Evolutionary conservation across 306 rosid genomes (phyloP).

Genomic region (Crotalaria pallida): DNA sequence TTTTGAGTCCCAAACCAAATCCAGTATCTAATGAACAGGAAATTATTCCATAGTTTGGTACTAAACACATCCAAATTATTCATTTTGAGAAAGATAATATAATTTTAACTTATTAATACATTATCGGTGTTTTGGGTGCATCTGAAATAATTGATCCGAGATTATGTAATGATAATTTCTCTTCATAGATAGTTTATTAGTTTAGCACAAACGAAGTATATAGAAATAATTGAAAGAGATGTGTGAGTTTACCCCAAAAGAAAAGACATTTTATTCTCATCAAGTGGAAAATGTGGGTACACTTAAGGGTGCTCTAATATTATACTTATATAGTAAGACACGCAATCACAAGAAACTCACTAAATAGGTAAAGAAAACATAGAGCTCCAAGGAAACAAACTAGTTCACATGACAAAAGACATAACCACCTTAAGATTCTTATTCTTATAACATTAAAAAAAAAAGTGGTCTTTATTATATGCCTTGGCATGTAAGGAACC

Average conservation of each 20-base stretch:
- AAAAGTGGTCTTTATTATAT: background rate
- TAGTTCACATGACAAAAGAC: constrained; percentile 4
- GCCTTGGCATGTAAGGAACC: constrained; percentile 19
- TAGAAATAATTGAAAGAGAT: background rate
- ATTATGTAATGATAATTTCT: too few species aligned
- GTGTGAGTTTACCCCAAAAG: background rate
- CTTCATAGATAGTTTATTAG: background rate
- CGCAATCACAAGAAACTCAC: background rate
- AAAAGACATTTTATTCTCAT: background rate
- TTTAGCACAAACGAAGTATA: background rate
- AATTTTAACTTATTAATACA: too few species aligned
- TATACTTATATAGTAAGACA: background rate
- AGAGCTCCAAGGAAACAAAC: background rate
- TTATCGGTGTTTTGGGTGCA: too few species aligned
- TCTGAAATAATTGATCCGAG: too few species aligned
- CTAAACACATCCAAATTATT: too few species aligned
- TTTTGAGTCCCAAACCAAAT: background rate
- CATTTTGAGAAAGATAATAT: too few species aligned
- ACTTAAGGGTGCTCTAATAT: background rate
- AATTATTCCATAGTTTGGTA: too few species aligned
- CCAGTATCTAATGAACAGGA: background rate
- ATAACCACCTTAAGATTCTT: constrained; percentile 16
- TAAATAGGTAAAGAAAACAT: background rate
- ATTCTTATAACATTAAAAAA: constrained; percentile 10
- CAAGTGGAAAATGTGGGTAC: background rate